Conservation (phyloP, 352 stramenopile genomes). For the Globisporangium orthogonon region DNA sequence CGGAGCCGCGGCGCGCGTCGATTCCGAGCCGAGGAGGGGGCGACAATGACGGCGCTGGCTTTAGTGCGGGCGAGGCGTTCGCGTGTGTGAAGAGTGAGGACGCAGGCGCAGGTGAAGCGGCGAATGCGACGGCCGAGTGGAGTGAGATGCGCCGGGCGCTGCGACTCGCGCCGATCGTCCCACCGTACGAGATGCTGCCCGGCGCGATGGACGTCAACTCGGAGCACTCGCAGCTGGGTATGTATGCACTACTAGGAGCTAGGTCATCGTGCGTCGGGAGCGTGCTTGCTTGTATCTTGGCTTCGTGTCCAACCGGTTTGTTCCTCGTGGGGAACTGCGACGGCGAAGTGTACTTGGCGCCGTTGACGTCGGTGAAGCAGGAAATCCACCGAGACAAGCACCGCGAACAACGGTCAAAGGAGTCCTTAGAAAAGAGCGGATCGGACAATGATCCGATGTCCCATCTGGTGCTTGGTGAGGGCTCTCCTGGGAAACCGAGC, state of each 20-base stretch:
- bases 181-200: conserved; percentile 9
- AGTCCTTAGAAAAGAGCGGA: neutral
- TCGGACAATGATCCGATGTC: conserved; percentile 2
- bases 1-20: neutral
- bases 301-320: neutral
- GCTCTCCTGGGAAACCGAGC: neutral
- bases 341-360: conserved; percentile 29
- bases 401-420: conserved; percentile 4
- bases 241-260: conserved; percentile 1
- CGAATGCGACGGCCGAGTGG: neutral
- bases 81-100: neutral
- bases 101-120: neutral
- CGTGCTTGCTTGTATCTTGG: neutral
- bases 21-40: neutral
- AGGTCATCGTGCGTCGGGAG: neutral
- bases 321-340: too few species aligned
- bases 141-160: neutral
- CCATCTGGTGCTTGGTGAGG: neutral
- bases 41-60: neutral
- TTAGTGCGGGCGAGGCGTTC: neutral
- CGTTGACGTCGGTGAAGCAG: conserved; percentile 29
- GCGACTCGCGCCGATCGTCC: conserved; percentile 19
- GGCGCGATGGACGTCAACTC: conserved; percentile 21
- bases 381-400: conserved; percentile 36
- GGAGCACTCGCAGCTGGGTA: conserved; percentile 29